These are phyloP conservation scores for Perkinsus marinus DNA, from an alignment of 169 alveolate species.

Conservation along the genomic window DNA sequence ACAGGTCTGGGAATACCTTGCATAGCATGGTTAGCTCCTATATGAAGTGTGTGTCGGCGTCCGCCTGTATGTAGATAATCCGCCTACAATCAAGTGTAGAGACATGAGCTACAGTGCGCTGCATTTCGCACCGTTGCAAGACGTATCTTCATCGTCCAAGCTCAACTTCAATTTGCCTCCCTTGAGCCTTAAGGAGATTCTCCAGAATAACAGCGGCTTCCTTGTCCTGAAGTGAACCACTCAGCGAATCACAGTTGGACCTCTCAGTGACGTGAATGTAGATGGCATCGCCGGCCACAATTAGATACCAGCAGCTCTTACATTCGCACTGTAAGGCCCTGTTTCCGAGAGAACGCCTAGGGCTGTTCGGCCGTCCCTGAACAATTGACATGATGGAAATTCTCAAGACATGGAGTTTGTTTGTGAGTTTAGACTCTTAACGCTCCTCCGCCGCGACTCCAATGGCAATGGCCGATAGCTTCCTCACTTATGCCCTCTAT, in stretches of 20 bases:
- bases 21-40: neutral
- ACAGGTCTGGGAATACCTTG: too few species aligned
- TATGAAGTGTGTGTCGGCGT: neutral
- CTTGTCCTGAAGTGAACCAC: neutral
- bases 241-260: neutral
- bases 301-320: too few species aligned
- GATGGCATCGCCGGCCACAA: neutral
- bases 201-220: neutral
- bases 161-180: neutral
- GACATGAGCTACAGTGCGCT: neutral
- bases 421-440: neutral
- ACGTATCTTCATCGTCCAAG: neutral
- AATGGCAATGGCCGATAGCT: too few species aligned
- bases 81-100: neutral
- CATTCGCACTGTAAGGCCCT: neutral
- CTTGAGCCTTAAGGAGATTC: neutral
- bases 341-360: neutral
- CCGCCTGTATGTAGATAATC: neutral
- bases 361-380: neutral
- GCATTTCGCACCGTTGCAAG: neutral
- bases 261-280: too few species aligned
- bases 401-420: too few species aligned
- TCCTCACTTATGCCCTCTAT: neutral
- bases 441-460: neutral
- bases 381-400: neutral